These are phyloP conservation scores for Ceratocystis harringtonii DNA, from an alignment of 2,329 filamentous ascomycete genomes.

Conservation along the genomic window DNA sequence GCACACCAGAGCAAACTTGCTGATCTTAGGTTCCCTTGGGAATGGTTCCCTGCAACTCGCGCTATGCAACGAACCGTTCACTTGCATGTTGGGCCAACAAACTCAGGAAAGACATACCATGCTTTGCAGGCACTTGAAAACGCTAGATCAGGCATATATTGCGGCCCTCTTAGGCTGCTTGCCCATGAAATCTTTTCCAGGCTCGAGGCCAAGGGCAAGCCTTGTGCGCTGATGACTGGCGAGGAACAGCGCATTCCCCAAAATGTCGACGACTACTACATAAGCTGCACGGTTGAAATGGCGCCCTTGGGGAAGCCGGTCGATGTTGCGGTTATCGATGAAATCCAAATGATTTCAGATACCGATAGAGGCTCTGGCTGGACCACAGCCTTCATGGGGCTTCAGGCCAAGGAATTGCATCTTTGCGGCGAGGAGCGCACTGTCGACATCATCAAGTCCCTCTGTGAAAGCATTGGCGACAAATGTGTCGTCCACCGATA, in stretches of 20 bases:
- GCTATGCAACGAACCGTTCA: slow-evolving; percentile 69
- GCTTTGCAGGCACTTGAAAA: slow-evolving; percentile 73
- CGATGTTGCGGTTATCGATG: slow-evolving; percentile 91
- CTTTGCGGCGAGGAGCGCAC: slow-evolving; percentile 81
- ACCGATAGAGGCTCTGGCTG: slow-evolving; percentile 76
- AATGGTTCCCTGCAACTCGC: slow-evolving; percentile 83
- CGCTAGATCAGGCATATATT: slow-evolving; percentile 66
- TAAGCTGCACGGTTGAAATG: slow-evolving; percentile 93
- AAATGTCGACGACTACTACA: slow-evolving; percentile 42
- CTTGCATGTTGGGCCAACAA: slow-evolving; percentile 89
- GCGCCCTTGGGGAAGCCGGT: slow-evolving; percentile 39
- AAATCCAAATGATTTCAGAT: slow-evolving; percentile 94
- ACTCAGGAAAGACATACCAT: slow-evolving; percentile 95
- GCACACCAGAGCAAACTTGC: slow-evolving; percentile 49
- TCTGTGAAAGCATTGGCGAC: slow-evolving; percentile 71
- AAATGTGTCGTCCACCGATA: slow-evolving; percentile 70
- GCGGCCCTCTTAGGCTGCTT: slow-evolving; percentile 73
- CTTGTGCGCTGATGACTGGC: slow-evolving; percentile 73
- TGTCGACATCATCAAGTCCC: slow-evolving; percentile 59
- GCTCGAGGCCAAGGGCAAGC: slow-evolving; percentile 59
- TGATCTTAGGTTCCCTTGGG: slow-evolving; percentile 76
- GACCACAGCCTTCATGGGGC: slow-evolving; percentile 78
- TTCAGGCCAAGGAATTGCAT: slow-evolving; percentile 79
- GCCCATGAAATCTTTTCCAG: slow-evolving; percentile 93
- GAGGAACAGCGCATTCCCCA: slow-evolving; percentile 67